Evolutionary conservation across 768 basidiomycete species (phyloP), one percentile per base, ranked within the genome.

Genomic region (Mrakia blollopis): DNA sequence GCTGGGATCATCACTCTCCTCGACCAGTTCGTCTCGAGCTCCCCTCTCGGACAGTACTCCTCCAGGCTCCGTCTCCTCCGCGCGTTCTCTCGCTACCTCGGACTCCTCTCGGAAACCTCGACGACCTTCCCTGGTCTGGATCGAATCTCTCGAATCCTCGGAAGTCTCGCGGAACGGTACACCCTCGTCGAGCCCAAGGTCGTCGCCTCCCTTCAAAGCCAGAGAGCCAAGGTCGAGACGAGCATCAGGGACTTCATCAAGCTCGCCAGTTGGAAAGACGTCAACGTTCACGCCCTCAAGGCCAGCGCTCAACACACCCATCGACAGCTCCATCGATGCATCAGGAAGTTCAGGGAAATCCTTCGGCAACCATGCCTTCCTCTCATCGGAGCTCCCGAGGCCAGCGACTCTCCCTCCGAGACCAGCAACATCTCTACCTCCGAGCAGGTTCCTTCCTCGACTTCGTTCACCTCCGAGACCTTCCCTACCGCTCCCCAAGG

Each of bases 261-360:
- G 83, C 86, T 99, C 63, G 97, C 97, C 2, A 98, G 94, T 81
- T 98, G 97, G 97, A 97, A 92, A 83, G 97, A 99, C 81, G 86
- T 94, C 81, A 99, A 98, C 81, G 91, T 98, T 14, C 91, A 92
- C 79, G 94, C 97, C 2, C 86, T 99, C 76, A 92, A 91, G 83
- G 90, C 91, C 78, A 97, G 94, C 81, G 94, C 97, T 0, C 89
- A 91, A 77, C 89, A 87, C 80, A 94, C 93, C 1, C 97, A 99
- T 82, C 90, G 89, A 77, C 92, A 95, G 79, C 85, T 99, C 2
- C 94, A 93, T 87, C 93, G 92, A 83, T 87, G 89, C 79, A 88
- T 98, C 77, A 89, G 93, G 72, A 97, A 93, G 85, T 96, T 94
- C 86, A 89, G 94, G n/a, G 91, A 93, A 62, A 83, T 92, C 32